Base-by-base conservation (phyloP, 768 basidiomycete genomes). In the Kondoa subrosea region DNA sequence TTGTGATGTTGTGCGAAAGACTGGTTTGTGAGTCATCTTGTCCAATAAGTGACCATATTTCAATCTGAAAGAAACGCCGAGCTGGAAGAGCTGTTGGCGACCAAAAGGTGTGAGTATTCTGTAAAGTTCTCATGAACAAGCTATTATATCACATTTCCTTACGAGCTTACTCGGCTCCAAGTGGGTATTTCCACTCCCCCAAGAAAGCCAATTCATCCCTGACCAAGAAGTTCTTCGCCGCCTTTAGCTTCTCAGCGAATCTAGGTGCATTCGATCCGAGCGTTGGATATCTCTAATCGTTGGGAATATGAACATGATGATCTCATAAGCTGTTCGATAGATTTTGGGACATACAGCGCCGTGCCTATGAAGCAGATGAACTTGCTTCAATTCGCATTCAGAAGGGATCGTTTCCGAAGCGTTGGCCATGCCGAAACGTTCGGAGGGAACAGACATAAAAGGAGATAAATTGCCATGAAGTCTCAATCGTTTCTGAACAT, bases 141-240 rank as follows among this genome's bases (percentile, higher is more conserved):
- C n/a, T n/a, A n/a, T n/a, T n/a, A n/a, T n/a, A n/a, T n/a, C n/a
- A n/a, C n/a, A n/a, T n/a, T n/a, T n/a, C n/a, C n/a, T n/a, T n/a
- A n/a, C n/a, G n/a, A n/a, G n/a, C n/a, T n/a, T n/a, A n/a, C 74
- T 95, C 91, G 79, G 86, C 85, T 16, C 91, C 92, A 1, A 96
- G 83, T 72, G 88, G 87, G 77, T 90, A 92, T 75, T 82, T 34
- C 90, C 91, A 95, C 31, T 82, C 81, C 74, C 91, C 89, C 78
- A 95, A 78, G 75, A 93, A 95, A 0, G 79, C 75, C 17, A 93
- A 77, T 1, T 82, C 78, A 0, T 86, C 89, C 0, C 80, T 80
- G 0, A 84, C 85, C 34, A 81, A 83, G 85, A 86, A 87, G 8
- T 80, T 76, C 16, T 57, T 33, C 17, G 66, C 34, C 56, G n/a